phyloP scores from a whole-genome alignment of 331 rosid genomes.

The Malus hybrid region DNA sequence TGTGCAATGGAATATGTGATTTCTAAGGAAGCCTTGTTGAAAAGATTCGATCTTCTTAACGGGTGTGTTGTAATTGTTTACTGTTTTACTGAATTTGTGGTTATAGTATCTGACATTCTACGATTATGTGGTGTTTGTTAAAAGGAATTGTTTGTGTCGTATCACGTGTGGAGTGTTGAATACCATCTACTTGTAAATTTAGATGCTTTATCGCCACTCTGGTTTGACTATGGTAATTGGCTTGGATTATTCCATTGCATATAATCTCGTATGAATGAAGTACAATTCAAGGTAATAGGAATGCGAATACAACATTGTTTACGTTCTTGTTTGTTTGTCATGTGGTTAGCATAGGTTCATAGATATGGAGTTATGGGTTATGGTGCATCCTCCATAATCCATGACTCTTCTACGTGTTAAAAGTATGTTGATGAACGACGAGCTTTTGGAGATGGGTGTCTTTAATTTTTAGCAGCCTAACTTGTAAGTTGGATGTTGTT shows the following conservation, averaged over 20 bases:
- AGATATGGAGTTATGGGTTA: too few species aligned
- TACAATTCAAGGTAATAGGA: background rate
- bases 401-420: background rate
- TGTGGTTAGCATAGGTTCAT: background rate
- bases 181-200: background rate
- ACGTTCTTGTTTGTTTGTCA: background rate
- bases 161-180: background rate
- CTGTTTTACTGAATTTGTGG: background rate
- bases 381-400: too few species aligned
- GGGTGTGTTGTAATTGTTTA: background rate
- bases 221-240: background rate
- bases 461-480: background rate
- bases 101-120: background rate
- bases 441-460: background rate
- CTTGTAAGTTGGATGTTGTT: background rate
- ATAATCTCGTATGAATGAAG: too few species aligned
- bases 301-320: background rate
- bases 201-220: background rate
- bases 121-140: background rate
- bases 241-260: background rate
- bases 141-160: background rate
- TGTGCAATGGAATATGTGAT: background rate
- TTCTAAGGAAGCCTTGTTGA: background rate
- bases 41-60: background rate
- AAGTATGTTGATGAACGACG: background rate